These are phyloP conservation scores for Lepidopterella palustris DNA, from an alignment of 495 filamentous ascomycete genomes.

Conservation along the genomic window DNA sequence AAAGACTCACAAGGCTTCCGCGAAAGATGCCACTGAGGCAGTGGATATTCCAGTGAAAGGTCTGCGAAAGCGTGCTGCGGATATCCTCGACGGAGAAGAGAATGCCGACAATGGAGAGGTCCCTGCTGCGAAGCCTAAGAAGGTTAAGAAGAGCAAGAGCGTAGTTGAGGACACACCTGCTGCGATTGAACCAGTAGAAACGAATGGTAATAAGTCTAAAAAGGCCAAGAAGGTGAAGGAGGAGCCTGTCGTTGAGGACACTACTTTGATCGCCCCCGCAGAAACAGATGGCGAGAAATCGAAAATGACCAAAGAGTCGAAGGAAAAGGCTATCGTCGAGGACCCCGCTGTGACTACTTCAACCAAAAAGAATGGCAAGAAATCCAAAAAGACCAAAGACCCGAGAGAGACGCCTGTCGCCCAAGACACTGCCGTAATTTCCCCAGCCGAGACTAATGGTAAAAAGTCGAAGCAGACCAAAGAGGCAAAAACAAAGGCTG, in stretches of 20 bases:
- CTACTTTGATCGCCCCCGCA: neutral
- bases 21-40: conserved; percentile 6
- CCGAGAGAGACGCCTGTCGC: neutral
- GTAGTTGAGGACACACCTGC: conserved; percentile 26
- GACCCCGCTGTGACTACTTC: conserved; percentile 6
- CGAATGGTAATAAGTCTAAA: conserved; percentile 18
- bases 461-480: neutral
- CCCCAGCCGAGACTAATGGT: neutral
- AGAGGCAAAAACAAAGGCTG: conserved; percentile 15
- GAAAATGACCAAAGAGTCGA: conserved; percentile 3
- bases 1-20: conserved; percentile 19
- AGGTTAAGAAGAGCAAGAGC: conserved; percentile 14
- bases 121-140: conserved; percentile 9
- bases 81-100: conserved; percentile 2
- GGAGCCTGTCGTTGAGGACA: conserved; percentile 5
- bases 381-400: conserved; percentile 18
- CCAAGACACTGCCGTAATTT: no score
- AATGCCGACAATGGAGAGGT: conserved; percentile 4
- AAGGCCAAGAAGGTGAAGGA: conserved; percentile 9
- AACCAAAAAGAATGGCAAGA: conserved; percentile 6
- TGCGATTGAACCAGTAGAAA: neutral
- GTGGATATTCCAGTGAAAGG: neutral
- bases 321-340: conserved; percentile 26
- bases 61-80: neutral
- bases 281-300: neutral